phyloP scores from a whole-genome alignment of 805 yeast genomes.

The Saturnispora serradocipensis region DNA sequence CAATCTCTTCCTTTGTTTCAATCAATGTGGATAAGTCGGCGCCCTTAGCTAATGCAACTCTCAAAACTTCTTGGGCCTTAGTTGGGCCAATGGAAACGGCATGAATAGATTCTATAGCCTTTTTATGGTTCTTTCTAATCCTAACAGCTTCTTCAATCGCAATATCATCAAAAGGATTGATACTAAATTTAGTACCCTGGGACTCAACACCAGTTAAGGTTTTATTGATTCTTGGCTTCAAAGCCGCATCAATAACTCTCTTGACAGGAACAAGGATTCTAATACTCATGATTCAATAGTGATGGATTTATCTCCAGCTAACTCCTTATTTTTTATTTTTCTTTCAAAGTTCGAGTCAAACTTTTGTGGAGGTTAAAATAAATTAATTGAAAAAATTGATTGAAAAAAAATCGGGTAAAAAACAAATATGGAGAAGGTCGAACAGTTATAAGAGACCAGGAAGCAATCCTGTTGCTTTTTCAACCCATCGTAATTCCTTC shows the following conservation, averaged over 20 bases:
- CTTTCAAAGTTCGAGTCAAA: background rate
- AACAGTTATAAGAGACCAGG: too few relatives aligned
- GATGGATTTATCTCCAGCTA: background rate
- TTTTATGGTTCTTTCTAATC: conserved; percentile 57
- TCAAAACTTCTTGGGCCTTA: conserved; percentile 78
- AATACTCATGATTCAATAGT: conserved; percentile 25
- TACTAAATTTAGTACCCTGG: conserved; percentile 82
- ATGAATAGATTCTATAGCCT: conserved; percentile 68
- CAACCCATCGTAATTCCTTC: too few relatives aligned
- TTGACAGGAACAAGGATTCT: conserved; percentile 88
- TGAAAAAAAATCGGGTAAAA: background rate
- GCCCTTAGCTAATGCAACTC: conserved; percentile 92
- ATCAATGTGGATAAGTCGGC: conserved; percentile 79
- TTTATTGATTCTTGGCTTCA: conserved; percentile 86
- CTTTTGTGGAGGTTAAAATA: conserved; percentile 2
- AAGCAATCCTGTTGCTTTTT: too few relatives aligned
- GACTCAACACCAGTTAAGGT: conserved; percentile 78
- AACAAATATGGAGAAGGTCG: too few relatives aligned
- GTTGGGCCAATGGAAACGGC: conserved; percentile 87
- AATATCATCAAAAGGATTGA: conserved; percentile 96
- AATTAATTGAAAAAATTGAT: background rate
- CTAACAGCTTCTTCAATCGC: conserved; percentile 91
- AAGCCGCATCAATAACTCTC: conserved; percentile 88
- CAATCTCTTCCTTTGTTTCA: conserved; percentile 58
- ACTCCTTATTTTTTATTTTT: background rate